A percentile compares a stretch with the other conserved stretches of the same genome.
Evolutionary conservation across 2,329 filamentous ascomycete genomes (phyloP).

Genomic region (Hymenotorrendiella dingleyae): DNA sequence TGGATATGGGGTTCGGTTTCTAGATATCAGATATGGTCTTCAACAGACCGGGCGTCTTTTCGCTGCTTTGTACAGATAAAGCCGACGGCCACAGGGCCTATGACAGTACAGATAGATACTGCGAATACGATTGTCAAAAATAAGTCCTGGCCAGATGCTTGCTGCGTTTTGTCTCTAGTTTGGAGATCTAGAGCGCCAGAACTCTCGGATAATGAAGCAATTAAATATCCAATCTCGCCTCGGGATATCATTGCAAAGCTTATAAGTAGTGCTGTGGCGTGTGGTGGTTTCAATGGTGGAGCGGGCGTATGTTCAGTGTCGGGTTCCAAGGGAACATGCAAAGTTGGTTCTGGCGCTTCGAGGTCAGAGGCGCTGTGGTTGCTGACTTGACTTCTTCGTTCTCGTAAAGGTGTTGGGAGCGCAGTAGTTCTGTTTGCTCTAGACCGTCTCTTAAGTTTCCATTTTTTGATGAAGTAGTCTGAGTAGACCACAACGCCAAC

Average conservation of each 20-base stretch:
- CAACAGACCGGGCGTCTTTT: too few relatives aligned
- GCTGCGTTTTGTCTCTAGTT: not conserved
- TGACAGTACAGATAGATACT: slow-evolving; percentile 48
- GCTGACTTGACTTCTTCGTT: not conserved
- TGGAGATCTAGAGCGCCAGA: slow-evolving; percentile 30
- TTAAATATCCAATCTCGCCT: slow-evolving; percentile 76
- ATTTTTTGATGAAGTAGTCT: slow-evolving; percentile 12
- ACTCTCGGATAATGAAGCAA: slow-evolving; percentile 60
- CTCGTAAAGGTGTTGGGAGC: too few relatives aligned
- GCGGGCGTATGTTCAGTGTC: too few relatives aligned
- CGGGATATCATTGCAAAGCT: slow-evolving; percentile 62
- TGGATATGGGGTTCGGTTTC: too few relatives aligned
- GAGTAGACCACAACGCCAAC: slow-evolving; percentile 41
- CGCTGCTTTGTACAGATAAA: too few relatives aligned
- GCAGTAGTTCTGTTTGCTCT: too few relatives aligned
- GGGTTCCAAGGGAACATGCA: too few relatives aligned
- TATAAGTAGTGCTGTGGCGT: slow-evolving; percentile 4
- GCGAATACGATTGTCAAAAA: slow-evolving; percentile 52
- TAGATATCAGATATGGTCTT: too few relatives aligned
- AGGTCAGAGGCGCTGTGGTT: too few relatives aligned
- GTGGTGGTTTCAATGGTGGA: not conserved
- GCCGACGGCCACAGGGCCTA: slow-evolving; percentile 37
- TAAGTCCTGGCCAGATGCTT: slow-evolving; percentile 30
- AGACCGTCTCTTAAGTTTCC: not conserved
- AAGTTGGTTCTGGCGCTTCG: too few relatives aligned